Evolutionary conservation across 179 eudicot genomes (phyloP), one percentile per base, ranked within the genome.

Genomic region (Gypsophila paniculata): DNA sequence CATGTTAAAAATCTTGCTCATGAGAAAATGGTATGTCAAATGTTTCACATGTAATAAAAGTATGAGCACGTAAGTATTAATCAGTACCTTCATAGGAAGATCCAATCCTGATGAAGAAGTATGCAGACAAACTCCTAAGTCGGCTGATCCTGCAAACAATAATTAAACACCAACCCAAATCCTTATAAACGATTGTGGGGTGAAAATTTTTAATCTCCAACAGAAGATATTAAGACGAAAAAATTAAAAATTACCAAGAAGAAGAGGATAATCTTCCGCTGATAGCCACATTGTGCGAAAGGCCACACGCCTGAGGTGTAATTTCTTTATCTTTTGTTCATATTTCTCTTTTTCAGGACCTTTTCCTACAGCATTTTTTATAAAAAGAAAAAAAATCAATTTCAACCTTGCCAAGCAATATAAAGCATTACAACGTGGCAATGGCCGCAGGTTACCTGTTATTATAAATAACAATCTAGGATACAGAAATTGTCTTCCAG

Each of bases 201-300:
- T 3, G 23, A 60, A 23, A 14, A 4, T 5, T 13, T 42, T 25
- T n/a, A 61, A 7, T 2, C 36, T 52, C 19, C 18, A 48, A 11
- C 17, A 22, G 13, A 51, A 66, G 25, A 34, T 52, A 42, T 38
- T 38, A 23, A 69, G 62, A 19, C 62, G 65, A 14, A 64, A 53
- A 58, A 23, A 19, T 34, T 8, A 32, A 46, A 22, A 8, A 75
- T 53, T 82, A 93, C 98, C 99, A 79, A 94, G 96, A 81, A 94
- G 94, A 57, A 86, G 64, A 11, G 99, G 97, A 72, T 94, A 94
- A 82, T 91, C 97, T 85, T 91, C 96, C 7, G 99, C 88, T 65
- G 96, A 75, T 72, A 94, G 78, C 99, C 99, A 94, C 99, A 91
- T 91, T 58, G 99, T 94, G 14, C 99, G 96, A 68, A 94, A 94